These are phyloP conservation scores for Nicotiana knightiana DNA, from an alignment of 257 asterid species.

Conservation along the genomic window DNA sequence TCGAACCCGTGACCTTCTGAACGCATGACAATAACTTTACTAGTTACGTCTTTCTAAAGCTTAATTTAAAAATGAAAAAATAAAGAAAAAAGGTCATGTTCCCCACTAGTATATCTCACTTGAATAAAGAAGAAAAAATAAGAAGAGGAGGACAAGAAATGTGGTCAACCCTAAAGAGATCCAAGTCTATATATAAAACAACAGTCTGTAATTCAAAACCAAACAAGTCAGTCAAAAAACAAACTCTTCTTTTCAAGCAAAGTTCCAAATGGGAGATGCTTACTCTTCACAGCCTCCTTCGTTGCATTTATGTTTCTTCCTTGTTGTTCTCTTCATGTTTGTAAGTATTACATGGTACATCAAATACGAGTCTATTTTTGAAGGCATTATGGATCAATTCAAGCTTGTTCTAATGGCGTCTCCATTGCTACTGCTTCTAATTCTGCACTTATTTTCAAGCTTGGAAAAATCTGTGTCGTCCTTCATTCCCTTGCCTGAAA, in stretches of 20 bases:
- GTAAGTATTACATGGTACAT: constrained; percentile 78
- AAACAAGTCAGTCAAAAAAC: neutral
- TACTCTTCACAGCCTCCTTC: constrained; percentile 35
- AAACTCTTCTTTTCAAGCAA: neutral
- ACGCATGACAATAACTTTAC: too few species aligned
- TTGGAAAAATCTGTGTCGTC: constrained; percentile 32
- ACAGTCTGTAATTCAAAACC: neutral
- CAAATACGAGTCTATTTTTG: constrained; percentile 59
- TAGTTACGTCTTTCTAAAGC: too few species aligned
- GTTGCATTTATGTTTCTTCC: constrained; percentile 69
- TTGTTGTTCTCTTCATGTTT: constrained; percentile 48
- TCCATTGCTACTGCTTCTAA: constrained; percentile 58
- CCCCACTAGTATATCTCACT: neutral
- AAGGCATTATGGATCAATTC: constrained; percentile 57
- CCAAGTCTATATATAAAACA: neutral
- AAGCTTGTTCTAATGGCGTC: constrained; percentile 62
- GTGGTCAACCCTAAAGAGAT: neutral
- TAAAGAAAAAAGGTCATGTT: neutral
- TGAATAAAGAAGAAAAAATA: neutral
- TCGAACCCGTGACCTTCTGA: too few species aligned
- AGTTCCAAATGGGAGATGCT: constrained; percentile 28
- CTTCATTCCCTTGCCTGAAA: constrained; percentile 49
- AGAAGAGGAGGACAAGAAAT: neutral
- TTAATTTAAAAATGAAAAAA: neutral
- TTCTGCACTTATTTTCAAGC: constrained; percentile 49